phyloP scores from a whole-genome alignment of 1,139 yeast species.

The Saccharomyces hybrid region DNA sequence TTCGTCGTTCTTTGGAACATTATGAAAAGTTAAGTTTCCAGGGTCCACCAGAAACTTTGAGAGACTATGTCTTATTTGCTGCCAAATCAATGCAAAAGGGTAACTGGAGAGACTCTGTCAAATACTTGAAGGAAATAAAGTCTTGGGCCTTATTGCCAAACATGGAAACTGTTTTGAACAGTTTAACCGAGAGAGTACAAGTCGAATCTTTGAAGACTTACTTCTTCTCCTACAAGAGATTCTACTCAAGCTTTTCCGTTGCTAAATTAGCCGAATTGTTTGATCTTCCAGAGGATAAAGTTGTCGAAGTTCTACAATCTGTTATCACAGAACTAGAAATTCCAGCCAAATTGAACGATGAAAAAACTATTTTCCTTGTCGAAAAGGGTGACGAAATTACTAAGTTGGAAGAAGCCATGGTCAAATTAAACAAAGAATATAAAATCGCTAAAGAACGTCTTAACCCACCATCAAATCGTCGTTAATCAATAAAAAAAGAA shows the following conservation, averaged over 20 bases:
- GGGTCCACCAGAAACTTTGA: slow-evolving; percentile 96
- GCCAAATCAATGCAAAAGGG: no score
- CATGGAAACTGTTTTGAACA: slow-evolving; percentile 53
- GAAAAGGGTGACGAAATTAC: no score
- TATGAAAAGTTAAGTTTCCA: slow-evolving; percentile 92
- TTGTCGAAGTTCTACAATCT: slow-evolving; percentile 58
- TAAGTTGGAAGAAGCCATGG: no score
- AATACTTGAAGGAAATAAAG: slow-evolving; percentile 67
- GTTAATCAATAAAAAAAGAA: slow-evolving; percentile 9
- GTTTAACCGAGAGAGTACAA: slow-evolving; percentile 75
- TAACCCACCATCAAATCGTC: slow-evolving; percentile 20
- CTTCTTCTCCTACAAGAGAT: slow-evolving; percentile 73
- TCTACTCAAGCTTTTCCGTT: slow-evolving; percentile 67
- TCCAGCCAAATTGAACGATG: slow-evolving; percentile 9
- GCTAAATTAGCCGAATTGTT: slow-evolving; percentile 58
- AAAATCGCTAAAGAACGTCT: slow-evolving; percentile 31
- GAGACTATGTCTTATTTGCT: slow-evolving; percentile 56
- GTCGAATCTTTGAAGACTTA: slow-evolving; percentile 87
- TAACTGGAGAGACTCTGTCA: slow-evolving; percentile 72
- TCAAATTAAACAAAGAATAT: slow-evolving; percentile 2
- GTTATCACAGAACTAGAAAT: slow-evolving; percentile 76
- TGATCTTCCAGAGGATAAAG: slow-evolving; percentile 50
- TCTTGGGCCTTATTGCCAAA: slow-evolving; percentile 84
- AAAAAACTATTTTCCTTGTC: no score
- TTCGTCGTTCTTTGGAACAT: slow-evolving; percentile 86